These are phyloP conservation scores for Phytophthora melonis DNA, from an alignment of 352 stramenopile species.

Conservation along the genomic window DNA sequence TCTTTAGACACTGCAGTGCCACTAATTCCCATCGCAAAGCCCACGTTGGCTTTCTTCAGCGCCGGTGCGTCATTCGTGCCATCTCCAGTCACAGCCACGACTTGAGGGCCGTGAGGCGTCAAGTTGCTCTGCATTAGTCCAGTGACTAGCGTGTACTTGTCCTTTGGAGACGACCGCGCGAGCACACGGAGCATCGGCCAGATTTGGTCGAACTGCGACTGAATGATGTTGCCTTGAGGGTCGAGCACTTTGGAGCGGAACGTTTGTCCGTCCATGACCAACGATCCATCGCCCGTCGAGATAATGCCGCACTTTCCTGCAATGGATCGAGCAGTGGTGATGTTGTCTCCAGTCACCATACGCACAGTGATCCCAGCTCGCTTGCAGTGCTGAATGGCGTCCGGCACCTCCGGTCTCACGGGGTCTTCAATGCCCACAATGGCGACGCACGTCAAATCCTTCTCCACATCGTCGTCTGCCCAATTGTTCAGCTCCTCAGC, in stretches of 20 bases:
- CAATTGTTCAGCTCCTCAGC: background rate
- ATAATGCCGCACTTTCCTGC: conserved; percentile 54
- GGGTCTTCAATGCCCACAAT: conserved; percentile 19
- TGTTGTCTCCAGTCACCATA: conserved; percentile 67
- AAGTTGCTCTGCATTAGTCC: conserved; percentile 59
- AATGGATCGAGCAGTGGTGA: conserved; percentile 47
- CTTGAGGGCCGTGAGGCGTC: conserved; percentile 61
- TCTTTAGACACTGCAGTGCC: conserved; percentile 95
- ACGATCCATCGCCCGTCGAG: conserved; percentile 41
- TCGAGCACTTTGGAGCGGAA: conserved; percentile 59
- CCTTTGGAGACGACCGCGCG: conserved; percentile 57
- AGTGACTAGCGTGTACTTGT: conserved; percentile 66
- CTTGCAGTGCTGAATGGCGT: conserved; percentile 8
- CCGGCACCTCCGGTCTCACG: conserved; percentile 6
- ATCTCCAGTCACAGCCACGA: conserved; percentile 95
- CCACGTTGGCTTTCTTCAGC: conserved; percentile 94
- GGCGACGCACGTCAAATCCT: background rate
- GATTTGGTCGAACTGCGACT: conserved; percentile 65
- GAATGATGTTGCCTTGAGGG: conserved; percentile 53
- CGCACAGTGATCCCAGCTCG: conserved; percentile 10
- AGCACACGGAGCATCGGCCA: conserved; percentile 67
- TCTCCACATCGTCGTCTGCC: conserved; percentile 6
- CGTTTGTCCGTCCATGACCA: conserved; percentile 62
- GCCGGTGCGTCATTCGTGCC: conserved; percentile 96
- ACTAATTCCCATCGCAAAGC: conserved; percentile 95